A percentile compares a stretch with the other conserved stretches of the same genome.
These are phyloP conservation scores for Scheffersomyces illinoinensis DNA, from an alignment of 1,139 yeast species.

Conservation along the genomic window DNA sequence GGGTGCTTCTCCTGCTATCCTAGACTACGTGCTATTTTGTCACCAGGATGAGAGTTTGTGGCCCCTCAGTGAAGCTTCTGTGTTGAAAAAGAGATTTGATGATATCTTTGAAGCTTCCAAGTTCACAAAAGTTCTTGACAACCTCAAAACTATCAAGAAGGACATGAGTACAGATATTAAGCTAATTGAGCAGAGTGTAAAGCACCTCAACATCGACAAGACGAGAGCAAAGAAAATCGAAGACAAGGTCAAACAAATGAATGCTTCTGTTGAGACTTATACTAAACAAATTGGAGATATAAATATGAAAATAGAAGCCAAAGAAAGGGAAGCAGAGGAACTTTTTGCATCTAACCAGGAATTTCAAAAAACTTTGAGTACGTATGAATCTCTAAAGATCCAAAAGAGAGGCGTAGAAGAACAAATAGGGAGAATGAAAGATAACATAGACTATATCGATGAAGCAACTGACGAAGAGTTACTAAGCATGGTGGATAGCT, in stretches of 20 bases:
- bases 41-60: conserved; percentile 97
- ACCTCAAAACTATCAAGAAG: conserved; percentile 71
- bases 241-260: conserved; percentile 47
- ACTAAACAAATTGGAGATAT: conserved; percentile 52
- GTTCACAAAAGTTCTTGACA: conserved; percentile 87
- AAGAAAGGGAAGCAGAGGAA: conserved; percentile 59
- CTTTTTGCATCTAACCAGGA: conserved; percentile 79
- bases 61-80: conserved; percentile 94
- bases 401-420: conserved; percentile 45
- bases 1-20: conserved; percentile 85
- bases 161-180: conserved; percentile 77
- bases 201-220: conserved; percentile 71
- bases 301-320: conserved; percentile 45
- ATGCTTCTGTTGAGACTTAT: conserved; percentile 44
- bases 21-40: conserved; percentile 93
- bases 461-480: conserved; percentile 52
- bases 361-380: conserved; percentile 71
- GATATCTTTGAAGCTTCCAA: conserved; percentile 95
- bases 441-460: conserved; percentile 46
- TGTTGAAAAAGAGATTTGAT: conserved; percentile 87
- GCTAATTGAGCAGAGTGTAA: conserved; percentile 73
- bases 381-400: conserved; percentile 57
- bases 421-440: conserved; percentile 49
- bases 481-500: conserved; percentile 51
- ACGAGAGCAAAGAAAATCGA: conserved; percentile 66